Evolutionary conservation across 2,329 filamentous ascomycete species (phyloP).

Genomic region (Neurospora crassa): DNA sequence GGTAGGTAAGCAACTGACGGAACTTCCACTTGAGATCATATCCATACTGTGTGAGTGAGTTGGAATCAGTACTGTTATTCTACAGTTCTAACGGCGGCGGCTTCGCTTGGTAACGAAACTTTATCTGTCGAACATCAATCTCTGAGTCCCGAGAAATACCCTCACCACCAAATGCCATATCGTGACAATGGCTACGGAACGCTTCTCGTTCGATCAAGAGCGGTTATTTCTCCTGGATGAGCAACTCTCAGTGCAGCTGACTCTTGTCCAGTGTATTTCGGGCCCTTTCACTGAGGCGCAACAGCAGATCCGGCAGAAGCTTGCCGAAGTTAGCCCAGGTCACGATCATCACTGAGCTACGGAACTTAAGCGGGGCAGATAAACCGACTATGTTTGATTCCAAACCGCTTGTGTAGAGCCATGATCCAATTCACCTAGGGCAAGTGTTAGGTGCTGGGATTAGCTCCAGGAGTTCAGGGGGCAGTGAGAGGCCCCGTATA

Average conservation of each 20-base stretch:
- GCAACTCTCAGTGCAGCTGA: not conserved
- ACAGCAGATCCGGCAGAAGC: not conserved
- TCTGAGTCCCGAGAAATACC: not conserved
- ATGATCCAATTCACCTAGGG: no score
- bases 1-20: not conserved
- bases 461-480: no score
- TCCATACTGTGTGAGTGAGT: not conserved
- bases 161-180: not conserved
- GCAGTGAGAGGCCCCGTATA: no score
- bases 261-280: not conserved
- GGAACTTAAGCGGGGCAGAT: not conserved
- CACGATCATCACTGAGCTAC: not conserved
- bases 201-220: not conserved
- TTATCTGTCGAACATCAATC: not conserved
- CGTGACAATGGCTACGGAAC: not conserved
- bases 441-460: no score
- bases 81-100: not conserved
- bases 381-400: no score
- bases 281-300: not conserved
- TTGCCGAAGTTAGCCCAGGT: not conserved
- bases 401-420: no score
- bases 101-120: not conserved
- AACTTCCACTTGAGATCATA: not conserved
- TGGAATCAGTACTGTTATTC: not conserved
- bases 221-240: not conserved